Evolutionary conservation across 169 alveolate genomes (phyloP), one percentile per base, ranked within the genome.

Genomic region (Cryptosporidium xiaoi): DNA sequence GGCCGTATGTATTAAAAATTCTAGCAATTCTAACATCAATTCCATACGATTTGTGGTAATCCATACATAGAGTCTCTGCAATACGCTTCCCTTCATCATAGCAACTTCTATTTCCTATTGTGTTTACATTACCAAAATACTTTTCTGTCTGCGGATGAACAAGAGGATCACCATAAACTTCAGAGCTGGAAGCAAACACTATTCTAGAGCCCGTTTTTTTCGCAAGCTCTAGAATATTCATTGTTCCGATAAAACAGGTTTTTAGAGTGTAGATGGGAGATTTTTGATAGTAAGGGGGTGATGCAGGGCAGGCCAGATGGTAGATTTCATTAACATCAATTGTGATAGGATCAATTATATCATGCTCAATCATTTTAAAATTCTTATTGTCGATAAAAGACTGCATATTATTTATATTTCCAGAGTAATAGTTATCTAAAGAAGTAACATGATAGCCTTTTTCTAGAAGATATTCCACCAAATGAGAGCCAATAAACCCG

Each of bases 21-120:
- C 95, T 62, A 16, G 91, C 90, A n/a, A 92, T 87, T 66, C 93
- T 90, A 2, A 91, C 93, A 62, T 92, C 93, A 33, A 92, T 92
- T 12, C 90, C 90, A 83, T 84, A 68, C 51, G 82, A 71, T 64
- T 90, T 68, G 46, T 90, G 71, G 83, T 92, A 92, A 64, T 91
- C 93, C 90, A 82, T 90, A 29, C 93, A 90, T 33, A 92, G 89
- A 44, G 95, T 82, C 66, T 92, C 95, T 3, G 95, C 94, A 29
- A 92, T 82, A 48, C 95, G 83, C 68, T 92, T 92, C 5, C 95
- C 95, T 62, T 92, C 95, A 71, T 92, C 95, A 66, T 92, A 92
- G 82, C 95, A 92, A 34, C 93, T 85, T 65, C 95, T 83, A n/a
- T 90, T 84, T 1, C 95, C 95, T 13, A 91, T 67, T 40, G 92